Percentiles rank a stretch among this genome's conserved stretches.
Evolutionary conservation across 2,329 filamentous ascomycete genomes (phyloP).

Genomic region (Biscogniauxia marginata): DNA sequence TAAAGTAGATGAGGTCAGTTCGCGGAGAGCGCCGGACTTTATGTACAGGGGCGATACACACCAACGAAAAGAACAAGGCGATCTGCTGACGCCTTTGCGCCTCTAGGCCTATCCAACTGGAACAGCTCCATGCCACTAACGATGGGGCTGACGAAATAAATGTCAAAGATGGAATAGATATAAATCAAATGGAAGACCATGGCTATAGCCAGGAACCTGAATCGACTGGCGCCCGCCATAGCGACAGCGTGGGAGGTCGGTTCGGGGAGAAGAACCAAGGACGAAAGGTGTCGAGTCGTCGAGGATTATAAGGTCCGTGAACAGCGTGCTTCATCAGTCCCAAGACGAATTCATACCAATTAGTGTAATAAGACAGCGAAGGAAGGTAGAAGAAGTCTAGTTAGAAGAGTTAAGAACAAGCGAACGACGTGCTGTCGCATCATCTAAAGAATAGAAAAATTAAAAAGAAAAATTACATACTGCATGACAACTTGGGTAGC

Average conservation of each 20-base stretch:
- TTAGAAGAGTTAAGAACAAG: background rate
- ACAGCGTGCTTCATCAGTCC: background rate
- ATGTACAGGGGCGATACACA: conserved; percentile 38
- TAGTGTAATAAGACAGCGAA: background rate
- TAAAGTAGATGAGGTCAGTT: conserved; percentile 31
- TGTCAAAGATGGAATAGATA: conserved; percentile 94
- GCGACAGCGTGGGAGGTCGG: conserved; percentile 8
- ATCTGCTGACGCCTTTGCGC: conserved; percentile 74
- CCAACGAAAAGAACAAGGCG: conserved; percentile 92
- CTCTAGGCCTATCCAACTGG: conserved; percentile 59
- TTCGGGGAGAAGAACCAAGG: conserved; percentile 8
- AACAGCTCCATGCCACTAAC: conserved; percentile 92
- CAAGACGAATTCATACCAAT: background rate
- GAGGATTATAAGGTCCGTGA: conserved; percentile 4
- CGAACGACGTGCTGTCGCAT: background rate
- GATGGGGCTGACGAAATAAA: conserved; percentile 97
- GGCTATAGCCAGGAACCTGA: conserved; percentile 83
- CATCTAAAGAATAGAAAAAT: background rate
- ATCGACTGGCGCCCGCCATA: conserved; percentile 62
- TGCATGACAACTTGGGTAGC: background rate
- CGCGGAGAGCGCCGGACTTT: background rate
- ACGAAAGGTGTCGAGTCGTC: conserved; percentile 3
- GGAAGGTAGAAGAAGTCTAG: background rate
- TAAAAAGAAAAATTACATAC: conserved; percentile 1
- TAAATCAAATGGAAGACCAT: conserved; percentile 93